Base-by-base conservation (phyloP, 2,329 filamentous ascomycete genomes). In the Pseudopithomyces maydicus region DNA sequence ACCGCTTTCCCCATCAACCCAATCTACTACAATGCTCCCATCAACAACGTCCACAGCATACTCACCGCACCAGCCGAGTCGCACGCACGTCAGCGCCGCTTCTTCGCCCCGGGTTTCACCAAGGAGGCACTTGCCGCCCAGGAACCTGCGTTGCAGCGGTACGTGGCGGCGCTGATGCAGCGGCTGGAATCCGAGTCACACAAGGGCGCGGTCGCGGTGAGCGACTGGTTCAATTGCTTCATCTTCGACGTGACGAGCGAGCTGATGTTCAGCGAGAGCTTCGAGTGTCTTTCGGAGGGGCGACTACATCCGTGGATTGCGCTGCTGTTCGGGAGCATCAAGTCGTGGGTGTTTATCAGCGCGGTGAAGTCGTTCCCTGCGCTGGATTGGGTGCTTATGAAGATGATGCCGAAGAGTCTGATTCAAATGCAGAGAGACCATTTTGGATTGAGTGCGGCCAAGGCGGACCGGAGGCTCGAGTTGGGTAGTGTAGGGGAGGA, bases 221-320 rank as follows among this genome's bases (percentile, higher is more conserved):
- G 41, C 14, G 51, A 48, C 44, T 54, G 43, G 58, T 61, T 53
- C 47, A 62, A 62, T 36, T 57, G 44, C 41, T 55, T 52, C 2
- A 62, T 55, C 0, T 66, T 68, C 20, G 62, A 68, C 38, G 46
- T 68, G 6, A 60, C 64, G 56, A 79, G 78, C 14, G 79, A 81
- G 62, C 74, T 85, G 26, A 79, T 81, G 0, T 85, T 84, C 62
- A 82, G 82, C 0, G 77, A 80, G 4, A 76, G 79, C 0, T 84
- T 69, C 38, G 51, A 53, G 17, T 74, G 73, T 41, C 55, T 79
- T 2, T 57, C 64, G 14, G 54, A 68, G 4, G 62, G 58, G 6
- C 52, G 66, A 6, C 70, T 74, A 48, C 67, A 76, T 54, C 66
- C 66, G 3, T 78, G 72, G 69, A 70, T 77, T 7, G 20, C 29